Conservation (phyloP, 495 filamentous ascomycete genomes). For the Xylaria palmicola region DNA sequence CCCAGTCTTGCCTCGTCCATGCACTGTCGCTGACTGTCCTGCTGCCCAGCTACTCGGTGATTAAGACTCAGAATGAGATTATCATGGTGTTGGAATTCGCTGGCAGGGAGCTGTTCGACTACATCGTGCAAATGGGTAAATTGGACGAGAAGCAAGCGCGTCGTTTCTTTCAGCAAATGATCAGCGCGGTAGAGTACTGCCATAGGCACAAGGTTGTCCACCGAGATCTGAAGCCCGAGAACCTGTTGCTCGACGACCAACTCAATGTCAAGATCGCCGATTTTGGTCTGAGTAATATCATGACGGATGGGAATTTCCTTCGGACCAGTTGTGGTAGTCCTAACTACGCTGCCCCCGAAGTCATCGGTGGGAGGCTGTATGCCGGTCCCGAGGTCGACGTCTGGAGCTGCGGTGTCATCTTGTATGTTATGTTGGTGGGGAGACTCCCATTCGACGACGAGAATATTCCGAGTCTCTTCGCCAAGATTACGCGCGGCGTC, state of each 20-base stretch:
- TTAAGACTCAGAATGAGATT: slow-evolving; percentile 88
- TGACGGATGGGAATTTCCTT: slow-evolving; percentile 98
- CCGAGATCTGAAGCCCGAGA: slow-evolving; percentile 96
- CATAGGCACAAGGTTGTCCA: slow-evolving; percentile 99
- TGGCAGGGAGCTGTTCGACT: slow-evolving; percentile 94
- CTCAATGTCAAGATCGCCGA: slow-evolving; percentile 99
- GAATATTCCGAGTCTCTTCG: slow-evolving; percentile 59
- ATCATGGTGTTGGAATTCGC: slow-evolving; percentile 99
- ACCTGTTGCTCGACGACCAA: slow-evolving; percentile 86
- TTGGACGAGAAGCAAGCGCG: slow-evolving; percentile 87
- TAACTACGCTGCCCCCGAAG: slow-evolving; percentile 96
- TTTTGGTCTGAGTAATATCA: slow-evolving; percentile 98
- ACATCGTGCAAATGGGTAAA: slow-evolving; percentile 86
- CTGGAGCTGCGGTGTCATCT: slow-evolving; percentile 98
- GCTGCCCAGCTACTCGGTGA: slow-evolving; percentile 80
- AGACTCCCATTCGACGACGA: slow-evolving; percentile 96
- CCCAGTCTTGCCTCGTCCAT: no score
- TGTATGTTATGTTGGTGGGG: slow-evolving; percentile 92
- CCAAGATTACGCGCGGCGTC: slow-evolving; percentile 61
- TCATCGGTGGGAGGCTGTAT: slow-evolving; percentile 96
- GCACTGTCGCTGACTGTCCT: slow-evolving; percentile 10
- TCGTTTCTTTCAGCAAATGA: slow-evolving; percentile 98
- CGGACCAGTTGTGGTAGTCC: slow-evolving; percentile 98
- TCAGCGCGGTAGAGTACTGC: slow-evolving; percentile 99
- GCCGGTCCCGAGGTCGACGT: slow-evolving; percentile 98